phyloP scores from a whole-genome alignment of 441 rosid genomes.

The Daphne laureola region DNA sequence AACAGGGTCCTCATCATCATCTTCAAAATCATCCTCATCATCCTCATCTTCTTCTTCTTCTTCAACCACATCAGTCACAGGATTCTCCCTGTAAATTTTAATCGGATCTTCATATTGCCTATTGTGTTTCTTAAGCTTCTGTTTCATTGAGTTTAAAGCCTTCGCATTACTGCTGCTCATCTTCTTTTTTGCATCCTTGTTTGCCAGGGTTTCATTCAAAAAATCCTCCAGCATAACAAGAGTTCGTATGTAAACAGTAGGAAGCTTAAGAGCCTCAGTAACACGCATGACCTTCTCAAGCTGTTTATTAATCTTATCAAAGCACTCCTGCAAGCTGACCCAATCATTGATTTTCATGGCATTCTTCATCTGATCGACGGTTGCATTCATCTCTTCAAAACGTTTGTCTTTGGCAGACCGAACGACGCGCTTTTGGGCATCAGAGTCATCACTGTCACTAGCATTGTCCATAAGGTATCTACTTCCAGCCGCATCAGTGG shows the following conservation, averaged over 20 bases:
- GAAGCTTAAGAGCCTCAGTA: conserved; percentile 42
- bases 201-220: conserved; percentile 55
- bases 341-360: conserved; percentile 76
- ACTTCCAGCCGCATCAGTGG: conserved; percentile 21
- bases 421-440: conserved; percentile 49
- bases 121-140: conserved; percentile 59
- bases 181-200: conserved; percentile 71
- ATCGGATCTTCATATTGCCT: conserved; percentile 59
- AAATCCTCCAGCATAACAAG: conserved; percentile 67
- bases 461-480: conserved; percentile 39
- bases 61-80: conserved; percentile 49
- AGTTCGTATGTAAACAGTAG: conserved; percentile 42
- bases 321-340: conserved; percentile 63
- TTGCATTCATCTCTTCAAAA: conserved; percentile 48
- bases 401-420: conserved; percentile 63
- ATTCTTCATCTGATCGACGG: conserved; percentile 66
- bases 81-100: conserved; percentile 39
- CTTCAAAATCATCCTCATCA: conserved; percentile 22
- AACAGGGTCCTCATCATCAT: conserved; percentile 34
- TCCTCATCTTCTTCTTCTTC: conserved; percentile 38
- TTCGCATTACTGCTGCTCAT: conserved; percentile 72
- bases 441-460: conserved; percentile 58
- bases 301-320: conserved; percentile 68
- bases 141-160: conserved; percentile 69
- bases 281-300: conserved; percentile 68